Evolutionary conservation across 495 filamentous ascomycete genomes (phyloP), one percentile per base, ranked within the genome.

Genomic region (Articulospora tetracladia): DNA sequence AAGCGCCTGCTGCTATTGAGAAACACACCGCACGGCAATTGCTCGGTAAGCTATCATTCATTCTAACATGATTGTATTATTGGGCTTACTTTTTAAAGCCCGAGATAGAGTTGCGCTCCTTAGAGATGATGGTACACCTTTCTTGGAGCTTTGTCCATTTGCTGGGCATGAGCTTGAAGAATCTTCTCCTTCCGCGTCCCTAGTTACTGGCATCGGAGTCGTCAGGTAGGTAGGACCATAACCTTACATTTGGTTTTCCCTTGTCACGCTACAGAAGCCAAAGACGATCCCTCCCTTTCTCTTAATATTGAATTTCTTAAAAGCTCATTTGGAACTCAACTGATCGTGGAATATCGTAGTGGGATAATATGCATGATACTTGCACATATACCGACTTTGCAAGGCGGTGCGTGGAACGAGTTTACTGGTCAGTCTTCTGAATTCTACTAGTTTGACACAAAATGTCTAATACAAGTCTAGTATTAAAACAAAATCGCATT

Each of bases 401-500:
- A 57, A 23, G 59, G 59, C 32, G 59, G 59, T 17, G 24, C 59
- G 17, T 61, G 59, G 59, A 61, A 61, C 36, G 59, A 61, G 25
- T 39, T 28, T 10, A 61, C 59, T 20, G 59, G 59, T 56, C 13
- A 25, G 39, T 4, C 3, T n/a, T n/a, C n/a, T n/a, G n/a, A n/a
- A n/a, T n/a, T n/a, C n/a, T n/a, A n/a, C n/a, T n/a, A n/a, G n/a
- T n/a, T n/a, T n/a, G n/a, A n/a, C n/a, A n/a, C n/a, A n/a, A 32
- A 30, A 17, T 20, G 1, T 17, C 25, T 39, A 20, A 39, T 6
- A 22, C 17, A 41, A 23, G 4, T 49, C 3, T 13, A 72, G 70
- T 73, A 0, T 50, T 69, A 22, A 73, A 73, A 57, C 63, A 69
- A 2, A 73, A 73, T 51, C 66, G 71, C 12, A 65, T 70, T 41